A percentile compares a stretch with the other conserved stretches of the same genome.
Evolutionary conservation across 2,329 filamentous ascomycete species (phyloP).

Genomic region (Torrubiella hemipterigena): DNA sequence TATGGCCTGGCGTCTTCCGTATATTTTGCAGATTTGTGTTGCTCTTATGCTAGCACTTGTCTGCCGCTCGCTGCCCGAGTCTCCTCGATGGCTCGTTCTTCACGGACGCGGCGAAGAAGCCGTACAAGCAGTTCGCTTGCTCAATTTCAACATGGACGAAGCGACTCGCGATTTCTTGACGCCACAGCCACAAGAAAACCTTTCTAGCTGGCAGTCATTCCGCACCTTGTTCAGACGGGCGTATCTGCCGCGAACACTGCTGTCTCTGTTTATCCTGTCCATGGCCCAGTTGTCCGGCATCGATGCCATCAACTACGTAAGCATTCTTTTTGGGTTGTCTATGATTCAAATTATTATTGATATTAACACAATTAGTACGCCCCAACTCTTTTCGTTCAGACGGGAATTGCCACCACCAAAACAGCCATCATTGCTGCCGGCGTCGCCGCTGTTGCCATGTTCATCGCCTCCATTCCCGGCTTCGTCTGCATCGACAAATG

Average conservation of each 20-base stretch:
- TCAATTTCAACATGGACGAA: constrained; percentile 31
- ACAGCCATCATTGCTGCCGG: constrained; percentile 47
- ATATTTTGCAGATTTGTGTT: constrained; percentile 31
- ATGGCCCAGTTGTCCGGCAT: constrained; percentile 52
- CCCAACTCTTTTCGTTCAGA: constrained; percentile 45
- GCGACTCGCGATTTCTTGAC: constrained; percentile 34
- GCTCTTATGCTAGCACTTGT: constrained; percentile 27
- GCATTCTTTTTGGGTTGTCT: constrained; percentile 9
- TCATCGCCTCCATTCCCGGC: constrained; percentile 40
- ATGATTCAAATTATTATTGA: background rate
- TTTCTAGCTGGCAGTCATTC: constrained; percentile 19
- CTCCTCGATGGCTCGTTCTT: constrained; percentile 43
- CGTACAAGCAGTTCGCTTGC: constrained; percentile 22
- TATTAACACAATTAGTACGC: constrained; percentile 33
- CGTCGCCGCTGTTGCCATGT: constrained; percentile 43
- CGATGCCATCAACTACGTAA: constrained; percentile 48
- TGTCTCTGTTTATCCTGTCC: constrained; percentile 44
- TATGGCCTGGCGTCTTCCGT: constrained; percentile 45
- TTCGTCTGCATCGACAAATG: constrained; percentile 42
- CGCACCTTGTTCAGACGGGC: constrained; percentile 22
- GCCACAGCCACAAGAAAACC: constrained; percentile 15
- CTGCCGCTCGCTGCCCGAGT: constrained; percentile 37
- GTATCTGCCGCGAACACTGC: constrained; percentile 31
- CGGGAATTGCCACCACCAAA: constrained; percentile 39
- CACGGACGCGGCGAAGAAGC: constrained; percentile 35